These are phyloP conservation scores for Ciborinia camelliae DNA, from an alignment of 2,329 filamentous ascomycete species.

Conservation along the genomic window DNA sequence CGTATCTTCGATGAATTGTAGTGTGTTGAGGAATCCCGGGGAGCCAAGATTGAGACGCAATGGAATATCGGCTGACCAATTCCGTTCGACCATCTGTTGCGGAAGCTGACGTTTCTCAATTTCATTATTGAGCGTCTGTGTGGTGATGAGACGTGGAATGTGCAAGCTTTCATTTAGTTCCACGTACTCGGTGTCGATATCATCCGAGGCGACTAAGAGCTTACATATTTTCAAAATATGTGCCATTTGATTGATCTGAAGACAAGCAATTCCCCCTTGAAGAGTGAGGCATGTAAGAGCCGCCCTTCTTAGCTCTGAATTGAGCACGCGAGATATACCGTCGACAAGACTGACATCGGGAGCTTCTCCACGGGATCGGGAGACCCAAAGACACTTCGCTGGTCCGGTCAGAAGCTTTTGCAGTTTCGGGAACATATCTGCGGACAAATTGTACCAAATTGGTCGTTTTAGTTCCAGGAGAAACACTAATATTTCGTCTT, in stretches of 20 bases:
- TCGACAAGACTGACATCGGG: background rate
- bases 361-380: background rate
- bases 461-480: background rate
- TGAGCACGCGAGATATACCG: background rate
- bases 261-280: background rate
- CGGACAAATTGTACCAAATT: background rate
- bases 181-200: conserved; percentile 21
- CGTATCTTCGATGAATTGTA: conserved; percentile 7
- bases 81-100: background rate
- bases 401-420: background rate
- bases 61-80: background rate
- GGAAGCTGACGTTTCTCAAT: background rate
- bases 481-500: background rate
- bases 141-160: background rate
- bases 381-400: background rate
- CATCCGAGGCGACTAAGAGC: background rate
- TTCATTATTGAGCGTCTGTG: background rate
- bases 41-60: background rate
- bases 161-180: conserved; percentile 6
- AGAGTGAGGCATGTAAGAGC: background rate
- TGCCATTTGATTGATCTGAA: background rate
- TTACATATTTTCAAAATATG: background rate
- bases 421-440: background rate
- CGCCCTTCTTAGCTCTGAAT: background rate
- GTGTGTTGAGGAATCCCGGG: background rate